These are phyloP conservation scores for Fusarium sororula DNA, from an alignment of 2,329 filamentous ascomycete genomes.

Conservation along the genomic window DNA sequence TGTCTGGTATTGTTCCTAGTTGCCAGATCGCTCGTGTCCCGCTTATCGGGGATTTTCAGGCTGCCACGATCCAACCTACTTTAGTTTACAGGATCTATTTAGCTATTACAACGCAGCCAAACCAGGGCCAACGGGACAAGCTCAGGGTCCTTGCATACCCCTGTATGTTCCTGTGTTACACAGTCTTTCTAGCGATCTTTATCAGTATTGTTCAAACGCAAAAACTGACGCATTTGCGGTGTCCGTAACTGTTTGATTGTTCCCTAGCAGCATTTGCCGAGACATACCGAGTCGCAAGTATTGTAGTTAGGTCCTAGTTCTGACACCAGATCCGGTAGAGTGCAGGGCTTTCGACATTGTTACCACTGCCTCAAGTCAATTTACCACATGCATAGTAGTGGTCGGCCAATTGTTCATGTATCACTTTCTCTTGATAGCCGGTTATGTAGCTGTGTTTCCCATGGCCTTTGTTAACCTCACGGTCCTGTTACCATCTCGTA, in stretches of 20 bases:
- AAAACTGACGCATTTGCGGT: neutral
- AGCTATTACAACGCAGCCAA: constrained; percentile 1
- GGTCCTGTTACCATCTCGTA: neutral
- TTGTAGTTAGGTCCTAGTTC: neutral
- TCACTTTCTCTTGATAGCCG: neutral
- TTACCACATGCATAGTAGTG: neutral
- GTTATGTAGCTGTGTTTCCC: neutral
- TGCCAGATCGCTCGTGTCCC: constrained; percentile 22
- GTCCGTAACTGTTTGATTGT: neutral
- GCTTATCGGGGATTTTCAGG: constrained; percentile 41
- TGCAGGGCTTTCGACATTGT: neutral
- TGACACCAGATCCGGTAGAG: neutral
- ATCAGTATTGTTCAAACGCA: neutral
- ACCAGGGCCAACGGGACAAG: constrained; percentile 16
- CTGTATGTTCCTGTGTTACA: neutral
- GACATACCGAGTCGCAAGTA: constrained; percentile 7
- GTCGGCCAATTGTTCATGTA: neutral
- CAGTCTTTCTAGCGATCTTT: neutral
- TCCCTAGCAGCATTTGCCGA: neutral
- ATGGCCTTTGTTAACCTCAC: neutral
- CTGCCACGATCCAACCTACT: constrained; percentile 10
- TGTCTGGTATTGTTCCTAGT: neutral
- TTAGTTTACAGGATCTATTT: neutral
- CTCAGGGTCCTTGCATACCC: constrained; percentile 20
- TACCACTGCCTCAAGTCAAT: neutral